phyloP scores from a whole-genome alignment of 176 grass and related monocot genomes.

The Olyra latifolia region DNA sequence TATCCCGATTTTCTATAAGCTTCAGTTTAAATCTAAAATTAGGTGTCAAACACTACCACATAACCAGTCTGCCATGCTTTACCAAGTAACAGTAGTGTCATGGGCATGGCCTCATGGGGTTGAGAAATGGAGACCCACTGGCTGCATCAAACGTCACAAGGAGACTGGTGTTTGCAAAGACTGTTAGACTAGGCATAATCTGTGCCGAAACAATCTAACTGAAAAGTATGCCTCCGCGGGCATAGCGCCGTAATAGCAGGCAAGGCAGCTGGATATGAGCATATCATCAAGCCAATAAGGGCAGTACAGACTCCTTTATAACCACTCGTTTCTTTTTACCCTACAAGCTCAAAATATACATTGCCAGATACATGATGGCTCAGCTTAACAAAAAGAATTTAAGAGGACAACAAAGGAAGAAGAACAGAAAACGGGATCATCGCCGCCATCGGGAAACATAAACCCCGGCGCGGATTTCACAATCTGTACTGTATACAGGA shows the following conservation, averaged over 20 bases:
- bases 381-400: constrained; percentile 58
- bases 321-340: constrained; percentile 43
- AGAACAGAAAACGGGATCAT: constrained; percentile 49
- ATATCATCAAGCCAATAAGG: constrained; percentile 24
- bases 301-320: constrained; percentile 35
- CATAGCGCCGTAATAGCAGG: background rate
- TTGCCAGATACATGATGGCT: constrained; percentile 49
- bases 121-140: background rate
- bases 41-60: too few species aligned
- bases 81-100: background rate
- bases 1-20: too few species aligned
- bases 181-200: background rate
- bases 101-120: background rate
- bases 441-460: constrained; percentile 50
- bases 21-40: too few species aligned
- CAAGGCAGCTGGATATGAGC: constrained; percentile 19
- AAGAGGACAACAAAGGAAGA: constrained; percentile 35
- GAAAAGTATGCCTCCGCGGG: background rate
- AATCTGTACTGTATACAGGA: constrained; percentile 52
- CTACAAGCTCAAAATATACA: constrained; percentile 70
- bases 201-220: background rate
- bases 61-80: background rate
- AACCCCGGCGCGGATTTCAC: constrained; percentile 31
- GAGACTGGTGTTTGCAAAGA: background rate
- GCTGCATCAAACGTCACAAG: background rate